Base-by-base conservation (phyloP, 768 basidiomycete species). In the Trichaptum fuscoviolaceum region DNA sequence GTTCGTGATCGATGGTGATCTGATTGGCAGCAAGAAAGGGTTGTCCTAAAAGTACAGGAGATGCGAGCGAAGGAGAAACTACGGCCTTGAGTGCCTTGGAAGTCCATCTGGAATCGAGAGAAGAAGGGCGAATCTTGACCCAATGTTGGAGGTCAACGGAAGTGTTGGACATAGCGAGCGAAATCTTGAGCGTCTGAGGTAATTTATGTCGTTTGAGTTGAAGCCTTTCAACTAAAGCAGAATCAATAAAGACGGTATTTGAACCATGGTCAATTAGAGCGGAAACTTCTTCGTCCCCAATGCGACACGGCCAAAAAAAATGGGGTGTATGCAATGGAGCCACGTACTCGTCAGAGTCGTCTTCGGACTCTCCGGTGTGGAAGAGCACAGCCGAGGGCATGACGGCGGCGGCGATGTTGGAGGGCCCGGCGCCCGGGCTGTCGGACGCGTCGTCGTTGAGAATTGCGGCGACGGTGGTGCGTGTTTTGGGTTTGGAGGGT, bases 21-120 rank as follows among this genome's bases (percentile, higher is more conserved):
- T 72, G 36, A 66, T 82, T 82, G 1, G 68, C 65, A 10, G 57
- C 25, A 0, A 81, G 70, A 30, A 77, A 81, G 0, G 78, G 80
- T 0, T 75, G 63, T 0, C 79, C 78, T 0, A 81, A 70, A 0
- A 81, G 64, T 7, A 81, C 35, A 3, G 73, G 73, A 1, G 64
- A 68, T 35, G 71, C 75, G 1, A 79, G 69, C 0, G 36, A 57
- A 0, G 73, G 72, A 0, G 72, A 67, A 1, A 79, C 35, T 1
- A 79, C n/a, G 0, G 76, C 73, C 5, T 57, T 25, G 30, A 71
- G 63, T n/a, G 63, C 23, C 26, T 35, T 26, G 0, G 63, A 68
- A n/a, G 25, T 8, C 34, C 68, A 73, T 24, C 0, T 1, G 2
- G 17, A 60, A 61, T 72, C 69, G 9, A 58, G 0, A 6, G 68